Conservation (phyloP, 768 basidiomycete genomes). For the Paxillus involutus region DNA sequence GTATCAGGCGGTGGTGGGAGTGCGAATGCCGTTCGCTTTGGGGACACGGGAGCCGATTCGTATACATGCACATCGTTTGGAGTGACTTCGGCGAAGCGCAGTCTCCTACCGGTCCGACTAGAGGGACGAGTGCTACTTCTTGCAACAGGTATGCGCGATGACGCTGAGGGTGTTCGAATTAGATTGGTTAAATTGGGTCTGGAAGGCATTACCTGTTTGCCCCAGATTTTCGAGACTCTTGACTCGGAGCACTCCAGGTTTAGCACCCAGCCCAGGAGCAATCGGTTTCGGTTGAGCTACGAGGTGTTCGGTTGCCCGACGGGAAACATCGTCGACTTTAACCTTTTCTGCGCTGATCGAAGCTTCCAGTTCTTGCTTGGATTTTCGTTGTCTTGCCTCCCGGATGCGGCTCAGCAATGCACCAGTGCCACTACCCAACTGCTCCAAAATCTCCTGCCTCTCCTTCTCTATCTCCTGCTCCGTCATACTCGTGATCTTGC, state of each 20-base stretch:
- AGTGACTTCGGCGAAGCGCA: conserved; percentile 76
- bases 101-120: conserved; percentile 48
- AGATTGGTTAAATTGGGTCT: not conserved
- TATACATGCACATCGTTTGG: conserved; percentile 81
- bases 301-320: not conserved
- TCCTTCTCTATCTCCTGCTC: conserved; percentile 69
- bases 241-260: conserved; percentile 26
- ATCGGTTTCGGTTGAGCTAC: conserved; percentile 1
- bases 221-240: conserved; percentile 31
- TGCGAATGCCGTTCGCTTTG: conserved; percentile 55
- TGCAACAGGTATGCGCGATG: conserved; percentile 45
- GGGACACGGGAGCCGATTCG: conserved; percentile 78
- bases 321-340: not conserved
- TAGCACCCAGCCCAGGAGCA: conserved; percentile 12
- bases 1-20: conserved; percentile 43
- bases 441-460: conserved; percentile 62
- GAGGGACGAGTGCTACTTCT: conserved; percentile 58
- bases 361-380: not conserved
- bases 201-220: conserved; percentile 12
- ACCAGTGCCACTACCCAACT: conserved; percentile 66
- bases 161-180: conserved; percentile 23
- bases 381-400: conserved; percentile 3
- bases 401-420: conserved; percentile 48
- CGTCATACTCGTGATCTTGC: conserved; percentile 64
- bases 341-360: not conserved